These are phyloP conservation scores for Xanthoconium stramineum DNA, from an alignment of 768 basidiomycete species.

Conservation along the genomic window DNA sequence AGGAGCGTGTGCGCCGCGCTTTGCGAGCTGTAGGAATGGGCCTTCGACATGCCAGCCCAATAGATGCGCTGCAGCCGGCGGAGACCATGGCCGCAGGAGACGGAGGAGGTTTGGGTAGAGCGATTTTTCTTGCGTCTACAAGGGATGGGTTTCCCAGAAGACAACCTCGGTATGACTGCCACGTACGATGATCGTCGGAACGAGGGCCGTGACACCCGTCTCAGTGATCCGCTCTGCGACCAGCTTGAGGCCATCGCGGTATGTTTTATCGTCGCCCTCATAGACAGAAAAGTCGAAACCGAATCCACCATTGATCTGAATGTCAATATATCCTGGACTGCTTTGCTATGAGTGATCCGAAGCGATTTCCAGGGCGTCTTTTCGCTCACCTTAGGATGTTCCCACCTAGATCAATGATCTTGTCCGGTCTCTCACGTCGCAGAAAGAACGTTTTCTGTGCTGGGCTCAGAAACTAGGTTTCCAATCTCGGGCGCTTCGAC, in stretches of 20 bases:
- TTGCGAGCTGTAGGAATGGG: constrained; percentile 79
- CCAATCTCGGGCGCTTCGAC: constrained; percentile 1
- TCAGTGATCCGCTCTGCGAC: constrained; percentile 78
- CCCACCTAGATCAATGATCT: constrained; percentile 66
- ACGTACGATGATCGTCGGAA: constrained; percentile 72
- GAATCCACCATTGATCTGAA: constrained; percentile 89
- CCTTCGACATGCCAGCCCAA: constrained; percentile 93
- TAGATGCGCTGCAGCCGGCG: constrained; percentile 61
- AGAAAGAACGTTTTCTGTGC: constrained; percentile 65
- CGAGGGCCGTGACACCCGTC: constrained; percentile 79
- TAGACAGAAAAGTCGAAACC: constrained; percentile 86
- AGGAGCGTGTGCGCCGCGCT: constrained; percentile 80
- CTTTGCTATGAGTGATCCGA: constrained; percentile 7
- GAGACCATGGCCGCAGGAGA: constrained; percentile 65
- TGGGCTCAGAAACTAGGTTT: background rate
- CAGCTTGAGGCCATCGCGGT: constrained; percentile 61
- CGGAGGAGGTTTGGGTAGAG: constrained; percentile 68
- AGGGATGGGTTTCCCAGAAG: background rate
- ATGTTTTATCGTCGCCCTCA: constrained; percentile 64
- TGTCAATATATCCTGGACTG: constrained; percentile 84
- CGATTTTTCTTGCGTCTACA: constrained; percentile 73
- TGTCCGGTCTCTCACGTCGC: constrained; percentile 56
- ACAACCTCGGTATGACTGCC: background rate
- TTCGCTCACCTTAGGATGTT: constrained; percentile 63
- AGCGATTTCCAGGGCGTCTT: background rate